These are phyloP conservation scores for Pythium sp. DNA, from an alignment of 352 stramenopile species.

Conservation along the genomic window DNA sequence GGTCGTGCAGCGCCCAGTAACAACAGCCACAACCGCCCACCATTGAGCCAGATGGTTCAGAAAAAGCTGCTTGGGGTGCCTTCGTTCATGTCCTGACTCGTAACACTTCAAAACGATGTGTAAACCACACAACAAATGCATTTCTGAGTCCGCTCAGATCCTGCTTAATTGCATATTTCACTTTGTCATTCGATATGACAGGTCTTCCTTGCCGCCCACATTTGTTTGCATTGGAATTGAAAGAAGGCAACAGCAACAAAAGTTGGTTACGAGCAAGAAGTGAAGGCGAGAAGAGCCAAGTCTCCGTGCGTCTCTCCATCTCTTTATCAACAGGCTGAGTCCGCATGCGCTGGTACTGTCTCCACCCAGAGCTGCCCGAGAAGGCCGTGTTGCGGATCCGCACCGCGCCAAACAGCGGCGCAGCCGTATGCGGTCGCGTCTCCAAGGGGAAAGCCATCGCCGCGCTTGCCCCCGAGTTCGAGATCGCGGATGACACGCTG, in stretches of 20 bases:
- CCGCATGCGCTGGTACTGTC: constrained; percentile 70
- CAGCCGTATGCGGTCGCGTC: constrained; percentile 37
- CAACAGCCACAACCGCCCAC: background rate
- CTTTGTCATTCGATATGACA: background rate
- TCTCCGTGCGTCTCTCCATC: background rate
- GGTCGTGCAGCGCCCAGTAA: background rate
- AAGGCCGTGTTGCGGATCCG: constrained; percentile 68
- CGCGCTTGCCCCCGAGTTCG: constrained; percentile 32
- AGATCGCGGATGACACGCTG: constrained; percentile 20
- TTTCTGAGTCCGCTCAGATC: background rate
- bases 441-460: constrained; percentile 50
- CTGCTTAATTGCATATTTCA: background rate
- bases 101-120: background rate
- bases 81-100: background rate
- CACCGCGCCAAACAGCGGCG: constrained; percentile 41
- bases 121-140: no score
- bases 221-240: background rate
- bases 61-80: constrained; percentile 2
- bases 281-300: background rate
- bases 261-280: background rate
- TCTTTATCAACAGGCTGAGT: background rate
- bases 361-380: constrained; percentile 49
- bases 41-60: background rate
- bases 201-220: background rate
- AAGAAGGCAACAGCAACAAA: background rate